phyloP scores from a whole-genome alignment of 2,329 filamentous ascomycete species.

The Verticillium nubilum region DNA sequence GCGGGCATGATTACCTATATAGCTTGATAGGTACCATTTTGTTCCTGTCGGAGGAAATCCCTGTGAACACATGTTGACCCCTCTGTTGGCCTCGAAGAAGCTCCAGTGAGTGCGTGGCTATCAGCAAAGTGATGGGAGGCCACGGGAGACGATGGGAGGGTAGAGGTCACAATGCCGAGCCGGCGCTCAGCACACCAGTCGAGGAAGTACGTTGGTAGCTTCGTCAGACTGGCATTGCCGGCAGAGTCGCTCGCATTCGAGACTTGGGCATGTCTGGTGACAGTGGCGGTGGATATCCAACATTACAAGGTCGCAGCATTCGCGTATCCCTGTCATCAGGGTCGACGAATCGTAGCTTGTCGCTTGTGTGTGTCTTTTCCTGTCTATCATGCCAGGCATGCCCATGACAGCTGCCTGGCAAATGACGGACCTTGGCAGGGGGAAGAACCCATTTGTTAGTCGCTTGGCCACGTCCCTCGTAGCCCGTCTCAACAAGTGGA shows the following conservation, averaged over 20 bases:
- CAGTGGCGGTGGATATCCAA: neutral
- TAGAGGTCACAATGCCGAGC: neutral
- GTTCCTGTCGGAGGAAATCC: neutral
- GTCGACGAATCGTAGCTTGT: no score
- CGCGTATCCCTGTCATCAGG: neutral
- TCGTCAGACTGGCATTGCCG: neutral
- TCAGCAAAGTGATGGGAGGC: no score
- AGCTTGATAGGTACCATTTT: no score
- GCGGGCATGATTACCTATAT: neutral
- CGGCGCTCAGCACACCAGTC: neutral
- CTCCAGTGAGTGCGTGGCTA: neutral
- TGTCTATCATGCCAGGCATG: no score
- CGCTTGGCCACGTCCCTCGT: no score
- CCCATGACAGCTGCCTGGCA: no score
- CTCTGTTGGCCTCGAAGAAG: neutral
- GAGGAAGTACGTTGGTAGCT: neutral
- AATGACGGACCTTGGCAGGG: no score
- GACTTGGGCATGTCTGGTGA: neutral
- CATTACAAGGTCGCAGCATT: neutral
- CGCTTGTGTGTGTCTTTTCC: no score
- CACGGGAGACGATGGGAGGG: neutral
- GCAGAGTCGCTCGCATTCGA: neutral
- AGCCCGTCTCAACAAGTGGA: no score
- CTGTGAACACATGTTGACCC: neutral
- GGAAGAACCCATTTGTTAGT: no score